Evolutionary conservation across 1,284 basidiomycete species (phyloP).

Genomic region (Marasmius sp.): DNA sequence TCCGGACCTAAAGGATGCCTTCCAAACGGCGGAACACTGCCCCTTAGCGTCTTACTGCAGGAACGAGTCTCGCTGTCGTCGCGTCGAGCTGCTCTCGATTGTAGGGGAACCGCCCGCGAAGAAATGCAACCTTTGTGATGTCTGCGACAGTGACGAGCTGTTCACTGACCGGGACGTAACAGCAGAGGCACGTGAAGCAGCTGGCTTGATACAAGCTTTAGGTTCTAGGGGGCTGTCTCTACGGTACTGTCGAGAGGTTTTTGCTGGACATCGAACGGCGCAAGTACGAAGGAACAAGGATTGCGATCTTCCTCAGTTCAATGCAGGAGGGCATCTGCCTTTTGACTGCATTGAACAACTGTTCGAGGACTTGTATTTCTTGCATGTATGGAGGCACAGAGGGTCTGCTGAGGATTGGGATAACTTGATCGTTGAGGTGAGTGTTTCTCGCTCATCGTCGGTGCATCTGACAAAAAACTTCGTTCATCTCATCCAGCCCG

Average conservation of each 20-base stretch:
- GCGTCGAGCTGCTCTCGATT: not conserved
- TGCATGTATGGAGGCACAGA: not conserved
- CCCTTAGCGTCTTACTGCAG: not conserved
- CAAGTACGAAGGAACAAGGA: not conserved
- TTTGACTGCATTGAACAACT: constrained; percentile 3
- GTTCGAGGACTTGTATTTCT: constrained; percentile 3
- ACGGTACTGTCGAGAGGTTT: not conserved
- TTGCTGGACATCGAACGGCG: not conserved
- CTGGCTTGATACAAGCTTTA: not conserved
- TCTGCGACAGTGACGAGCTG: not conserved
- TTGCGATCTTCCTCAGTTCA: not conserved
- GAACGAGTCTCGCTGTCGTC: not conserved
- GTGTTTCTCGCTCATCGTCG: not conserved
- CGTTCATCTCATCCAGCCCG: not conserved
- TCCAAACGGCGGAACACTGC: not conserved
- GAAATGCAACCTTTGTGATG: not conserved
- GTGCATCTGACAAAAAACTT: not conserved
- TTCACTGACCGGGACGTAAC: not conserved
- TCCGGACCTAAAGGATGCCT: not conserved
- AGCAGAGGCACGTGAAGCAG: not conserved
- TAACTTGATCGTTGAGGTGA: not conserved
- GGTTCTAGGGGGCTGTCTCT: not conserved
- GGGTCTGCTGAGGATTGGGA: not conserved
- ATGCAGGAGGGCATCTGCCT: constrained; percentile 3
- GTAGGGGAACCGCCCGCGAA: not conserved